Evolutionary conservation across 345 rosid species (phyloP), one percentile per base, ranked within the genome.

Genomic region (Citrus mangshanensis): DNA sequence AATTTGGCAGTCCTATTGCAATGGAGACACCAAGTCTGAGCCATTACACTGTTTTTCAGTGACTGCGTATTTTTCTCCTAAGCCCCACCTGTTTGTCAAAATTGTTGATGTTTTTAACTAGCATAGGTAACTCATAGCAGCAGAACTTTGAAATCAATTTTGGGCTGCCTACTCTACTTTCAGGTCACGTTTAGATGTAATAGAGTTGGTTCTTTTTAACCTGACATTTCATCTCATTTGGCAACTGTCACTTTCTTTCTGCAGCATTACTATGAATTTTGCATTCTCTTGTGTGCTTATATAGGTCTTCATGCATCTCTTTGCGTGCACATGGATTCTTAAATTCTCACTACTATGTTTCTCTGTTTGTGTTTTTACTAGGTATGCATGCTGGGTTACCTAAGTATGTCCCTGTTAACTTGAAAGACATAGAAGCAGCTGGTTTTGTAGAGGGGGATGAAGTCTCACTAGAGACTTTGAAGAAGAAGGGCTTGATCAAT

Each of bases 361-460:
- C 30, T 61, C 9, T 37, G 51, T 24, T 30, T 37, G 72, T 69
- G 13, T 77, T 58, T 55, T 25, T 78, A 24, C 84, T 69, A 96
- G 99, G 98, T 84, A 96, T 93, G 99, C 93, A 81, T 75, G 88
- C 93, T 55, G 99, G 98, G 28, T 81, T 92, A 72, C 95, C 98
- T 1, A 91, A 89, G 81, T 92, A 85, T 82, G 77, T 95, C 61
- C 99, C 99, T 0, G 88, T 95, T 37, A 93, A 93, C 86, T 82
- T 95, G 55, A 93, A 92, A 83, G 89, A 89, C 85, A 88, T 96
- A 34, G 94, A 86, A 78, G 85, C 87, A 74, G 93, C 95, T 34
- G 97, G 95, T 77, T 96, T 93, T 81, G 83, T 84, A 74, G 97
- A 95, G 27, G 99, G 98, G 21, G 97, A 90, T 68, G 98, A 93